Base-by-base conservation (phyloP, 2,329 filamentous ascomycete genomes). In the Colletotrichum orbiculare region DNA sequence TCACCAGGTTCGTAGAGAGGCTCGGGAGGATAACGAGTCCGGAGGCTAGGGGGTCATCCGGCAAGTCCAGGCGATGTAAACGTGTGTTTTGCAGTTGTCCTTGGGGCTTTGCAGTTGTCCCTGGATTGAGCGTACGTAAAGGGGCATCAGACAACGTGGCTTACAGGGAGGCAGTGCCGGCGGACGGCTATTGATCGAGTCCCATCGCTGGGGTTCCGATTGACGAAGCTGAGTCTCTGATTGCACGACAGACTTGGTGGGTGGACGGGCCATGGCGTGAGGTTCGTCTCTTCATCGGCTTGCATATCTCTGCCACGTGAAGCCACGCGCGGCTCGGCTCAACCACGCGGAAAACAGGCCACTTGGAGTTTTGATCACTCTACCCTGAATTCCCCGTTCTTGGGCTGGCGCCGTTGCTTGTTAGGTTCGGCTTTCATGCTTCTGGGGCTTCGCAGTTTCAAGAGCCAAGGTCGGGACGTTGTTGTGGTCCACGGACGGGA, bases 261-360 rank as follows among this genome's bases (percentile, higher is more conserved):
- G 52, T 39, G 62, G 46, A 56, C 46, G 41, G 58, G 41, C 47
- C 58, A 62, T 53, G 62, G 58, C 37, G 35, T 53, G 58, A 56
- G 52, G 62, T 65, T 65, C 62, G 37, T 65, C 62, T 53, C 41
- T 62, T 65, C 58, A 25, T 25, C 25, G 4, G 45, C 33, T 38
- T 17, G 25, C 25, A 41, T 43, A 7, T 35, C 46, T 15, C 52
- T 35, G 39, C 56, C 56, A 53, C 56, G 56, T 52, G 56, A 60
- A 60, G 47, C 47, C 41, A 53, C 34, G 39, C 15, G 48, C 42
- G 9, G 47, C 17, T 13, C 33, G 39, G 33, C 17, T 56, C 17
- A 25, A 5, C 57, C 62, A 52, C 35, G 57, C 53, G 52, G 53
- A 53, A 47, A 43, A 56, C 41, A 62, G 46, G 41, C 52, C 52